Conservation (phyloP, 2,329 filamentous ascomycete species). For the Paramyrothecium roridum region DNA sequence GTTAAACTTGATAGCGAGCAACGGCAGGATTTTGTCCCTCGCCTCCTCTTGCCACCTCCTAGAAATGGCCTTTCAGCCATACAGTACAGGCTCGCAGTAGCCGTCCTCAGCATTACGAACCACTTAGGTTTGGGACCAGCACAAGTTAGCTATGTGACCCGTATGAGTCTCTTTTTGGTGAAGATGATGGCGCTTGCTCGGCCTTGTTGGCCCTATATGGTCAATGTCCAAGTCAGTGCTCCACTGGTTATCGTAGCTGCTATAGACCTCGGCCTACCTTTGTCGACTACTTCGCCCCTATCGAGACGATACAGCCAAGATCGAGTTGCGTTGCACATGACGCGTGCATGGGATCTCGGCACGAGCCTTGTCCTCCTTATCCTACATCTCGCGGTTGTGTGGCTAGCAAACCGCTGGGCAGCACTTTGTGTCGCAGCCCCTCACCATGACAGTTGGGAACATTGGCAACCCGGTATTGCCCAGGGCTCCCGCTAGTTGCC, state of each 20-base stretch:
- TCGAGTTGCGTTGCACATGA: constrained; percentile 9
- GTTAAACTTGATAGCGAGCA: constrained; percentile 11
- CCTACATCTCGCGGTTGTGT: constrained; percentile 30
- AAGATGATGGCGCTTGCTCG: constrained; percentile 66
- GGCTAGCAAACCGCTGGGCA: constrained; percentile 29
- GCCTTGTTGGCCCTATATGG: constrained; percentile 70
- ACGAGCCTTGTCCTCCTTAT: constrained; percentile 25
- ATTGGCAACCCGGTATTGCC: constrained; percentile 19
- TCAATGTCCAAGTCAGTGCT: constrained; percentile 61
- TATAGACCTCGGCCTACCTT: constrained; percentile 55
- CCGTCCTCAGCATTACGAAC: constrained; percentile 25
- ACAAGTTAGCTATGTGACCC: constrained; percentile 32
- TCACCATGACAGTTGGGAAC: constrained; percentile 22
- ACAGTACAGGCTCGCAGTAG: constrained; percentile 29
- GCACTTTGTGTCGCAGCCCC: constrained; percentile 23
- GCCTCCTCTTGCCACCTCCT: constrained; percentile 50
- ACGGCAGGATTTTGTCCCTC: constrained; percentile 24
- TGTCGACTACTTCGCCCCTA: constrained; percentile 6
- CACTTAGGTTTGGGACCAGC: constrained; percentile 23
- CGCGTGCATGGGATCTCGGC: constrained; percentile 23
- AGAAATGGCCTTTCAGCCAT: constrained; percentile 28
- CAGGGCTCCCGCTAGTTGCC: background rate
- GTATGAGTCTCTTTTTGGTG: constrained; percentile 60
- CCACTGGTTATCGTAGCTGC: constrained; percentile 67
- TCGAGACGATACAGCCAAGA: constrained; percentile 8